These are phyloP conservation scores for Nakazawaea peltata DNA, from an alignment of 805 yeast species.

Conservation along the genomic window DNA sequence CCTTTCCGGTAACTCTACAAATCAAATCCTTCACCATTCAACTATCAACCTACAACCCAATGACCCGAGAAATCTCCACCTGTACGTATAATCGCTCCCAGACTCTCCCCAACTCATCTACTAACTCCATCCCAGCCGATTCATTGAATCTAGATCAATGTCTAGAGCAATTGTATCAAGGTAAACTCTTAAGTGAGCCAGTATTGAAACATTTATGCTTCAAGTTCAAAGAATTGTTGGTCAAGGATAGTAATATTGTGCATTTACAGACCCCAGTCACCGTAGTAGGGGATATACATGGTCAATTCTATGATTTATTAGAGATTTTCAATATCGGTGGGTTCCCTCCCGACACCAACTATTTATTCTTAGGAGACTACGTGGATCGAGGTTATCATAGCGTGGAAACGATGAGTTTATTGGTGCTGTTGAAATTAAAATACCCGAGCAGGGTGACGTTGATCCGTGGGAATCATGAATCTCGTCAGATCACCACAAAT, in stretches of 20 bases:
- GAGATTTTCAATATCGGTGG: conserved; percentile 96
- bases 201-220: conserved; percentile 69
- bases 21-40: too few species aligned
- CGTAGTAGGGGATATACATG: conserved; percentile 96
- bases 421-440: conserved; percentile 76
- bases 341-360: conserved; percentile 86
- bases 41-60: too few species aligned
- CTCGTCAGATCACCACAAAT: conserved; percentile 92
- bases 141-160: conserved; percentile 60
- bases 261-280: conserved; percentile 82
- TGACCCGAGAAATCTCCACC: too few species aligned
- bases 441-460: conserved; percentile 80
- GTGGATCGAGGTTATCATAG: conserved; percentile 94
- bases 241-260: conserved; percentile 80
- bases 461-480: conserved; percentile 93
- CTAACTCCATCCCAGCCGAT: not conserved
- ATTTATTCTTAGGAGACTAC: conserved; percentile 88
- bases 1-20: too few species aligned
- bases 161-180: conserved; percentile 53
- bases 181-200: conserved; percentile 62
- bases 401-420: conserved; percentile 82
- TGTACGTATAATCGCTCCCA: too few species aligned
- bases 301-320: conserved; percentile 88
- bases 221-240: conserved; percentile 72
- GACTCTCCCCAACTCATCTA: not conserved